Base-by-base conservation (phyloP, 805 yeast genomes). In the Ogataea thermomethanolica region DNA sequence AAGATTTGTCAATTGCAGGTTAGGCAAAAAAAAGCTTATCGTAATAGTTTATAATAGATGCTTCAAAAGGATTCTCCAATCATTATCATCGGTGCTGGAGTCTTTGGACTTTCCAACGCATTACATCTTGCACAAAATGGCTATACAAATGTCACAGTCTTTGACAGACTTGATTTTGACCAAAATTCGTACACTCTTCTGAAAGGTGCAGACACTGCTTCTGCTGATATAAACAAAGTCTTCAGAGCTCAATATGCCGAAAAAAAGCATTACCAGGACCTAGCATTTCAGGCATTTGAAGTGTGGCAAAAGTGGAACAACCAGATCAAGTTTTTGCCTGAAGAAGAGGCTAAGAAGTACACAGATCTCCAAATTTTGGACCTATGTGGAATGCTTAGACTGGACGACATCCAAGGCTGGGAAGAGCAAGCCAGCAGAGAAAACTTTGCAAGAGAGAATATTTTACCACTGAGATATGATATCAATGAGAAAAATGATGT, bases 71-170 rank as follows among this genome's bases (percentile, higher is more conserved):
- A 50, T 13, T 48, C 55, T 6, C 35, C 44, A 2, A 64, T 73
- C 26, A 58, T 69, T 25, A 61, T 76, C 25, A 66, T 73, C 9
- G 81, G 81, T n/a, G 69, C 76, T 5, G 81, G 81, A 27, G 76
- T 70, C 8, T 74, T 72, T 53, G 81, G 81, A 1, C 58, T 76
- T 12, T 70, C 79, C 17, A 62, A 70, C 4, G 76, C 78, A 4
- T 59, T 64, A n/a, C 65, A 71, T 30, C 59, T 74, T 15, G 58
- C 63, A 1, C 45, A 59, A 29, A 50, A 50, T 9, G 73, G 73
- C 1, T 68, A 64, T 44, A 49, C 34, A 2, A 49, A 67, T 34
- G 55, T 70, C 40, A 61, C 67, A 1, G 61, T 70, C 1, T 62
- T 61, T 39, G 75, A 70, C 42, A 59, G 62, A 48, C 44, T 63